A percentile compares a stretch with the other conserved stretches of the same genome.
These are phyloP conservation scores for Nemania abortiva DNA, from an alignment of 2,329 filamentous ascomycete species.

Conservation along the genomic window DNA sequence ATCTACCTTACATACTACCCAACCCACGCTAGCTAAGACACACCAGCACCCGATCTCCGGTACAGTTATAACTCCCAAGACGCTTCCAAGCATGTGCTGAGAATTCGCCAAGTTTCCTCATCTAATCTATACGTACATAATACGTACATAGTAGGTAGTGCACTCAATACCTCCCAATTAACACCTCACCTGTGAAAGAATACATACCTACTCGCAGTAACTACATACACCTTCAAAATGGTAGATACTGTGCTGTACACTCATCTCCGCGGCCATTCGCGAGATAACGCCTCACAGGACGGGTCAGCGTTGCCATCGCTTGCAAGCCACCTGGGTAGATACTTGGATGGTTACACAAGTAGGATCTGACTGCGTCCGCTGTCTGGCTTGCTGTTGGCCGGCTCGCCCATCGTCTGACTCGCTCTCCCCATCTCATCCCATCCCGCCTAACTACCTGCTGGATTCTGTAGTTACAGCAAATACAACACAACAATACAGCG, in stretches of 20 bases:
- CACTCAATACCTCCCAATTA: background rate
- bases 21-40: background rate
- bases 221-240: background rate
- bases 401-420: conserved; percentile 11
- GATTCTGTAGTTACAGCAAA: no score
- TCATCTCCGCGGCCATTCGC: background rate
- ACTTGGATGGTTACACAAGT: conserved; percentile 9
- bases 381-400: conserved; percentile 4
- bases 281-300: conserved; percentile 18
- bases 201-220: background rate
- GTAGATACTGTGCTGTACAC: background rate
- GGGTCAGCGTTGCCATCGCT: conserved; percentile 27
- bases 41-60: conserved; percentile 16
- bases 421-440: background rate
- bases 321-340: background rate
- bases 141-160: background rate
- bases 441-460: no score
- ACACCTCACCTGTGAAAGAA: conserved; percentile 12
- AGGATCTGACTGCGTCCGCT: conserved; percentile 26
- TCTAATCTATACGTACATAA: background rate
- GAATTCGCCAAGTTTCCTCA: conserved; percentile 12
- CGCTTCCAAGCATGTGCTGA: conserved; percentile 1
- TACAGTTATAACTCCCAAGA: background rate
- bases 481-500: no score
- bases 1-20: background rate